Evolutionary conservation across 805 yeast genomes (phyloP), one percentile per base, ranked within the genome.

Genomic region (Suhomyces sp.): DNA sequence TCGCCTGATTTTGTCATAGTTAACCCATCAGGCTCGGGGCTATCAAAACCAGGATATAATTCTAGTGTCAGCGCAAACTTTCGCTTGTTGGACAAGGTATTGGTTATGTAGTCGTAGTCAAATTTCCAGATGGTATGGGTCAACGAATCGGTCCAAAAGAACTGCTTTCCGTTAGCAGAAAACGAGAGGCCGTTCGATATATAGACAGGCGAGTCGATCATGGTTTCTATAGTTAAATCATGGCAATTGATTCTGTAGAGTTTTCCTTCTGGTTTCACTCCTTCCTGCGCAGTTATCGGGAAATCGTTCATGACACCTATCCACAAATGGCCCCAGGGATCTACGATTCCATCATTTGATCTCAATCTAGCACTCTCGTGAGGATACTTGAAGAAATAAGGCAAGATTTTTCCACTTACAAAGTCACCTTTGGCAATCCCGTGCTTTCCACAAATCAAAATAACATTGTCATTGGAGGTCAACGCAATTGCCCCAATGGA

Each of bases 301-400:
- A 82, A 83, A 53, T 83, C 83, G 22, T 77, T 76, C 96, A 91
- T 91, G 19, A 92, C 76, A 1, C 97, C 97, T 48, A 88, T 82
- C 81, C 88, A 86, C 48, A 90, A 79, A 56, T 85, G 78, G 0
- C 97, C 96, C 62, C 81, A 72, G 3, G 88, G 86, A 54, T 89
- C 91, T 41, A 90, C 80, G 46, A 82, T 80, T 0, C 97, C 97
- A 65, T 91, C 97, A 62, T 91, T 91, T 42, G 94, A 86, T 22
- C 79, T 60, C 49, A 72, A 60, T 38, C 70, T 57, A 5, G 46
- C 31, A 13, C 57, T 54, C 33, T 58, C 57, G 47, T 66, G 63
- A 10, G 76, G 71, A 53, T 74, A 72, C 44, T 71, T 70, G 48
- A 79, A 60, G 26, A 83, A 71, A 54, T 69, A 85, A 9, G 42